These are phyloP conservation scores for Bothriochloa decipiens DNA, from an alignment of 176 grass and related monocot species.

Conservation along the genomic window DNA sequence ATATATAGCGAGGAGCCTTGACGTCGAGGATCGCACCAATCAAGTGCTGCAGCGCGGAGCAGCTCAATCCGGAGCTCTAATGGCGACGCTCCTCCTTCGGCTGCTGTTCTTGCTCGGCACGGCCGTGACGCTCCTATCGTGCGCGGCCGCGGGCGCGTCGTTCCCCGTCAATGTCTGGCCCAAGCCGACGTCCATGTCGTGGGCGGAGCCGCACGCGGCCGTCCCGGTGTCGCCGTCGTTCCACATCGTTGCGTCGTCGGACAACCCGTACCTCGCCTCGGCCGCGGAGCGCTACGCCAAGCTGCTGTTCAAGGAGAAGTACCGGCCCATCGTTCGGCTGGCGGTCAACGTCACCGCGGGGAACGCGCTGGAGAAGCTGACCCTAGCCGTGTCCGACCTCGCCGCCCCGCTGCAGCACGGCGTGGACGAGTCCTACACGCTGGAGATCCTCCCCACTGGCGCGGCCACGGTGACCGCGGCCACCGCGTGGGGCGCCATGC, in stretches of 20 bases:
- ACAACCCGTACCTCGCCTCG: conserved; percentile 49
- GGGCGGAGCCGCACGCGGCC: conserved; percentile 51
- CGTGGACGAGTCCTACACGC: conserved; percentile 77
- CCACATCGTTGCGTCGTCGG: conserved; percentile 50
- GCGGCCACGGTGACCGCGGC: conserved; percentile 46
- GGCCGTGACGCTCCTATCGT: background rate
- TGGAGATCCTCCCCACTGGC: conserved; percentile 46
- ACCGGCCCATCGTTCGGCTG: conserved; percentile 61
- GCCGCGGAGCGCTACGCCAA: conserved; percentile 71
- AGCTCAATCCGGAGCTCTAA: conserved; percentile 7
- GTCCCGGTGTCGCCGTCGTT: conserved; percentile 69
- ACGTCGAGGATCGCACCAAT: conserved; percentile 21
- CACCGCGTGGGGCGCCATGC: conserved; percentile 91
- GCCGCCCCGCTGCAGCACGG: conserved; percentile 62
- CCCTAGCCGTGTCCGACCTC: conserved; percentile 54
- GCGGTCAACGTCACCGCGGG: conserved; percentile 44
- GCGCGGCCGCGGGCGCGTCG: conserved; percentile 2
- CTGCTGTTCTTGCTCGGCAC: conserved; percentile 29
- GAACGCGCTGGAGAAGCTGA: conserved; percentile 33
- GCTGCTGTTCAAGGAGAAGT: conserved; percentile 61
- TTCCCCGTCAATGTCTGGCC: conserved; percentile 85
- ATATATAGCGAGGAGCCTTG: background rate
- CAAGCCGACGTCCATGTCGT: conserved; percentile 79
- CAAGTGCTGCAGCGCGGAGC: background rate
- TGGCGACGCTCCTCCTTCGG: conserved; percentile 22